phyloP scores from a whole-genome alignment of 768 basidiomycete genomes.

The Tricholoma sp. region DNA sequence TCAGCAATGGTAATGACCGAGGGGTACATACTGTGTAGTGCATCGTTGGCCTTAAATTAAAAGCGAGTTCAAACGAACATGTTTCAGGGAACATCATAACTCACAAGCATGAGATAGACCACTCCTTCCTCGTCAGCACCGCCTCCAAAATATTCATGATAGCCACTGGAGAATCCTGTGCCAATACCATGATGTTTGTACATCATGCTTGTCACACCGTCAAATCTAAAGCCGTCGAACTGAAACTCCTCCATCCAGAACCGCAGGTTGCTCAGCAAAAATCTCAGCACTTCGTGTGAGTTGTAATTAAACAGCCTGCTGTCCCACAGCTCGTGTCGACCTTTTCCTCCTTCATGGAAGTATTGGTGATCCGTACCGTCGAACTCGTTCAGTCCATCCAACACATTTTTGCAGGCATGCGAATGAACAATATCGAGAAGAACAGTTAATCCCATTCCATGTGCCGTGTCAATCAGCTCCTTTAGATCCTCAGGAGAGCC shows the following conservation, averaged over 20 bases:
- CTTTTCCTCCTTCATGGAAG: conserved; percentile 91
- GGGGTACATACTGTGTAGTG: conserved; percentile 80
- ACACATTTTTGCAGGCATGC: conserved; percentile 95
- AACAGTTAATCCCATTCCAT: conserved; percentile 87
- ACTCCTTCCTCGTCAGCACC: conserved; percentile 83
- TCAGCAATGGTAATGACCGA: conserved; percentile 88
- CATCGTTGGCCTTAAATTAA: conserved; percentile 75
- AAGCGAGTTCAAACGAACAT: neutral
- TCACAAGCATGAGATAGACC: conserved; percentile 93
- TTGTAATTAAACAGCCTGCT: conserved; percentile 97
- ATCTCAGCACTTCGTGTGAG: conserved; percentile 88
- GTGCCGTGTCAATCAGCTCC: conserved; percentile 92
- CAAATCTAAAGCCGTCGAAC: conserved; percentile 98
- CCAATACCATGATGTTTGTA: conserved; percentile 98
- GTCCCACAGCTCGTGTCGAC: conserved; percentile 96
- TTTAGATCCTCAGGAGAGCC: conserved; percentile 94
- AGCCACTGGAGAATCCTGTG: conserved; percentile 94
- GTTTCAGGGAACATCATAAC: conserved; percentile 24
- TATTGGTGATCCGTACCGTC: conserved; percentile 98
- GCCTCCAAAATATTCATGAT: conserved; percentile 96
- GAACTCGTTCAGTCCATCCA: conserved; percentile 93
- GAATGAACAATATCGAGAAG: conserved; percentile 97
- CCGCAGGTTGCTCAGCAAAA: conserved; percentile 90
- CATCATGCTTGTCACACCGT: conserved; percentile 99
- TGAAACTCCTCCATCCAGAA: conserved; percentile 94